Evolutionary conservation across 2,329 filamentous ascomycete genomes (phyloP).

Genomic region (Colletotrichum musicola): DNA sequence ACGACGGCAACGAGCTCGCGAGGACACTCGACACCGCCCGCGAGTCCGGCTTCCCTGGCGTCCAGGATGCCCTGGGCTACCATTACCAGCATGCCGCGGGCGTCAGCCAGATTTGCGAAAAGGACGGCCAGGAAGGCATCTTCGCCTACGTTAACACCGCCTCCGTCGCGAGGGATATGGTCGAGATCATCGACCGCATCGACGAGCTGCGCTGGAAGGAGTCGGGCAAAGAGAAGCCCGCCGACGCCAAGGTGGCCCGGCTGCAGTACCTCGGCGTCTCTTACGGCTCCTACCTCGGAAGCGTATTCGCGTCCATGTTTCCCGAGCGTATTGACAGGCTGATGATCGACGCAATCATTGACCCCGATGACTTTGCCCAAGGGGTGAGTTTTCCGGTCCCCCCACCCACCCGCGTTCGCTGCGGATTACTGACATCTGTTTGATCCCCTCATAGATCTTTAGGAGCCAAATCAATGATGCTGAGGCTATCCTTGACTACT

Average conservation of each 20-base stretch:
- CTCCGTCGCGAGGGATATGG: conserved; percentile 50
- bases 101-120: conserved; percentile 43
- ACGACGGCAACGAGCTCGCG: conserved; percentile 42
- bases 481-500: conserved; percentile 48
- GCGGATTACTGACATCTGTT: neutral
- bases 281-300: conserved; percentile 53
- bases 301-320: conserved; percentile 52
- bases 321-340: conserved; percentile 53
- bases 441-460: conserved; percentile 43
- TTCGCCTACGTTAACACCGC: conserved; percentile 46
- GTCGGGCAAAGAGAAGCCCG: conserved; percentile 3
- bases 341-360: conserved; percentile 48
- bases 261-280: conserved; percentile 59
- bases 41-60: conserved; percentile 29
- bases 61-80: neutral
- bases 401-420: neutral
- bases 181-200: conserved; percentile 49
- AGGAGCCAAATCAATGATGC: conserved; percentile 51
- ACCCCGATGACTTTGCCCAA: conserved; percentile 44
- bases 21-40: conserved; percentile 43
- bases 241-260: conserved; percentile 24
- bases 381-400: conserved; percentile 38
- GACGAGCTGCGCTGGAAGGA: conserved; percentile 41
- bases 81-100: conserved; percentile 40
- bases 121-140: conserved; percentile 39